Conservation (phyloP, 371 early-diverging fungal genomes). For the Dichotomocladium elegans region DNA sequence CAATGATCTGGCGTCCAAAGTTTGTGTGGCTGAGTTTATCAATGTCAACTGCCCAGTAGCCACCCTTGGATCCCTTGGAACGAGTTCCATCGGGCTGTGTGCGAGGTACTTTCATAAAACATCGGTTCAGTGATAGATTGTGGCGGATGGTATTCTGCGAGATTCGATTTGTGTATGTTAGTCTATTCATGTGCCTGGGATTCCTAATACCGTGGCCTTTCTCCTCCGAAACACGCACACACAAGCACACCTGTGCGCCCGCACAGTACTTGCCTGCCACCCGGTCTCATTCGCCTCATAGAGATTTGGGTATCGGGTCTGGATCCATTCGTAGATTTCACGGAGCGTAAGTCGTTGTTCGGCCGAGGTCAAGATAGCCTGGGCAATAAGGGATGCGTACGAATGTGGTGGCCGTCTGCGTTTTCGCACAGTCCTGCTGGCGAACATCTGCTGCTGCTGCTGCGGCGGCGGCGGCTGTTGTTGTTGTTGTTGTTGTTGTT, state of each 20-base stretch:
- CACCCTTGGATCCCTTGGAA: slow-evolving; percentile 43
- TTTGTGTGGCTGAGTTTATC: slow-evolving; percentile 36
- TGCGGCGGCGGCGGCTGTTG: too few relatives aligned
- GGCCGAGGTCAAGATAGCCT: slow-evolving; percentile 59
- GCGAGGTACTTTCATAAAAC: slow-evolving; percentile 69
- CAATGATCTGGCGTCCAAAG: slow-evolving; percentile 39
- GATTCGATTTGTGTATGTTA: slow-evolving; percentile 37
- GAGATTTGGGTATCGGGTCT: slow-evolving; percentile 59
- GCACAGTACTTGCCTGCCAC: slow-evolving; percentile 50
- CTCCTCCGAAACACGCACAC: too few relatives aligned
- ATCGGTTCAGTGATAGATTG: slow-evolving; percentile 71
- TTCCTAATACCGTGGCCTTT: too few relatives aligned
- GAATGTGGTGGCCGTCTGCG: slow-evolving; percentile 68
- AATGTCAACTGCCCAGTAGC: slow-evolving; percentile 62
- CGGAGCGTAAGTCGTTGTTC: slow-evolving; percentile 59
- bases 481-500: slow-evolving; percentile 3
- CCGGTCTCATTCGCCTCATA: slow-evolving; percentile 63
- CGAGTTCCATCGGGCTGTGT: slow-evolving; percentile 24
- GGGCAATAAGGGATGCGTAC: slow-evolving; percentile 69
- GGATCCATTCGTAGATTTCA: slow-evolving; percentile 72
- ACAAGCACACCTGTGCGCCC: too few relatives aligned
- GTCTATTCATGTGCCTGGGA: not conserved
- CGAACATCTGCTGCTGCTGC: too few relatives aligned
- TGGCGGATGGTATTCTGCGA: slow-evolving; percentile 58
- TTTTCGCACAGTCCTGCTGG: slow-evolving; percentile 19